Evolutionary conservation across 352 stramenopile species (phyloP).

Genomic region (Globisporangium paroecandrum): DNA sequence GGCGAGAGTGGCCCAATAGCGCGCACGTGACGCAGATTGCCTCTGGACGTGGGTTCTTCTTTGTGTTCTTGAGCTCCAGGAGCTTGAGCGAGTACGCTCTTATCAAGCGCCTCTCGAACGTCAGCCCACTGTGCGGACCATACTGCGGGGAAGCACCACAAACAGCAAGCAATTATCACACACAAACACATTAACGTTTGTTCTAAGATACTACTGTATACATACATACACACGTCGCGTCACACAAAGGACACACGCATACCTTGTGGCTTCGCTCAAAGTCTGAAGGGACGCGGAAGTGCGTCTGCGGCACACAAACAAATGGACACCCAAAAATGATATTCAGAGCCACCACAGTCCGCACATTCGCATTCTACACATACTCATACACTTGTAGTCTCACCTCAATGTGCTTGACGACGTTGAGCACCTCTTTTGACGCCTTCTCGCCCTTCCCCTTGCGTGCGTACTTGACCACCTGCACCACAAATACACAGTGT

Average conservation of each 20-base stretch:
- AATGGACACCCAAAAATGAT: neutral
- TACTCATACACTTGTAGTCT: neutral
- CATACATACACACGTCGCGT: neutral
- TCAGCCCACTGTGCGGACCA: constrained; percentile 56
- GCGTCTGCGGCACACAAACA: constrained; percentile 27
- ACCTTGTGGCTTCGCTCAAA: constrained; percentile 53
- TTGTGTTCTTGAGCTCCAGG: constrained; percentile 29
- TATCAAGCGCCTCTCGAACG: constrained; percentile 49
- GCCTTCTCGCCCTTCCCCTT: constrained; percentile 33
- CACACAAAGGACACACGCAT: constrained; percentile 1
- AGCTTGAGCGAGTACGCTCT: constrained; percentile 57
- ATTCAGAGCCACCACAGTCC: too few relatives aligned
- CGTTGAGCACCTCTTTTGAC: constrained; percentile 28
- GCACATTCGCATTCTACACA: neutral
- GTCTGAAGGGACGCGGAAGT: constrained; percentile 42
- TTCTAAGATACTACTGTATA: neutral
- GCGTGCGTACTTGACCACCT: constrained; percentile 56
- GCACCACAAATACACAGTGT: neutral
- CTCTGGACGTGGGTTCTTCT: constrained; percentile 13
- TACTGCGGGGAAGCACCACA: constrained; percentile 29
- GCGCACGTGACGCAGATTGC: constrained; percentile 61
- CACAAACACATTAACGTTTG: neutral
- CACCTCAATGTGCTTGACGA: constrained; percentile 56
- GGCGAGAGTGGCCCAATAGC: constrained; percentile 39
- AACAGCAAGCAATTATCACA: neutral